phyloP scores from a whole-genome alignment of 1,284 basidiomycete genomes.

The Tilletia walkeri region DNA sequence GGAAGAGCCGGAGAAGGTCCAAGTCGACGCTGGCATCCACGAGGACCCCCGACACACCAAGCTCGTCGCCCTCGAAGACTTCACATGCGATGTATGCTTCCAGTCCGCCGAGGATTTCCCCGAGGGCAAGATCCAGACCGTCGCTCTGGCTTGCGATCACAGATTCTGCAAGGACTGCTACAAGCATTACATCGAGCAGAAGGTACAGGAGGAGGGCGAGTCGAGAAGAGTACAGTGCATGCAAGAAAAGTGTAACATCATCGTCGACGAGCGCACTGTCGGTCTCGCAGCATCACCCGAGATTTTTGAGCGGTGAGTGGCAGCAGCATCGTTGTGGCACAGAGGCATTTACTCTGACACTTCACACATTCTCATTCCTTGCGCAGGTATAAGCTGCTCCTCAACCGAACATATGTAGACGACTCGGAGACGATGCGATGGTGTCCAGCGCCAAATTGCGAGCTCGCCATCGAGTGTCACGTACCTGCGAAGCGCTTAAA shows the following conservation, averaged over 20 bases:
- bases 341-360: not conserved
- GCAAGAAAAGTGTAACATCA: slow-evolving; percentile 79
- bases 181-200: slow-evolving; percentile 76
- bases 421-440: slow-evolving; percentile 81
- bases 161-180: slow-evolving; percentile 68
- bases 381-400: slow-evolving; percentile 75
- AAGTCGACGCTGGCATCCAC: slow-evolving; percentile 47
- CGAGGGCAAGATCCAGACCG: slow-evolving; percentile 39
- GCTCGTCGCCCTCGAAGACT: slow-evolving; percentile 34
- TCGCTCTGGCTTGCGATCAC: slow-evolving; percentile 50
- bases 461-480: slow-evolving; percentile 82
- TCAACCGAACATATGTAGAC: slow-evolving; percentile 85
- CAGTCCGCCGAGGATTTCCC: slow-evolving; percentile 41
- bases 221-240: slow-evolving; percentile 81
- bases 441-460: slow-evolving; percentile 72
- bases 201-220: slow-evolving; percentile 87
- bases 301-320: slow-evolving; percentile 36
- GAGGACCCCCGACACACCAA: slow-evolving; percentile 37
- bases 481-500: slow-evolving; percentile 64
- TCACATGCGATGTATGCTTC: slow-evolving; percentile 52
- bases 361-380: slow-evolving; percentile 50
- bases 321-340: not conserved
- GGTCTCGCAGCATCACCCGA: slow-evolving; percentile 54
- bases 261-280: slow-evolving; percentile 61
- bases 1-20: slow-evolving; percentile 48